Evolutionary conservation across 805 yeast species (phyloP).

Genomic region (Metschnikowia colocasiae): DNA sequence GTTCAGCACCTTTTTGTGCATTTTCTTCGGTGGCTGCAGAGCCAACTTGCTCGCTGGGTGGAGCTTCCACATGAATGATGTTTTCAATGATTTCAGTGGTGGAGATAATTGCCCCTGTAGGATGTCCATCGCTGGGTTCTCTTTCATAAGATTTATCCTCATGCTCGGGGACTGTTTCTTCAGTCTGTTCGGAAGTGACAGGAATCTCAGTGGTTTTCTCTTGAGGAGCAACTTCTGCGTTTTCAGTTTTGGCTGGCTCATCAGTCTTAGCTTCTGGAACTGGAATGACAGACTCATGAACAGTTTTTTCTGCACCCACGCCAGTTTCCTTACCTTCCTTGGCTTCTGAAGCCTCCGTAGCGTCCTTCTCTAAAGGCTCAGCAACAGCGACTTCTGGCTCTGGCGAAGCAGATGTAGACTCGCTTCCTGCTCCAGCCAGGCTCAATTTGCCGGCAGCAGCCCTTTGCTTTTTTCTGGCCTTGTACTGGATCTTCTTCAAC

Average conservation of each 20-base stretch:
- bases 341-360: neutral
- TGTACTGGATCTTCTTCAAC: conserved; percentile 42
- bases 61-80: neutral
- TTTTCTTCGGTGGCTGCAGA: neutral
- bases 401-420: conserved; percentile 2
- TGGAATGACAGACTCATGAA: neutral
- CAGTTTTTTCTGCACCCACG: neutral
- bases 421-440: conserved; percentile 2
- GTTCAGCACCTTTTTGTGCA: neutral
- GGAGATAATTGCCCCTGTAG: neutral
- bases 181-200: neutral
- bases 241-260: too few relatives aligned
- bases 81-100: conserved; percentile 1
- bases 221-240: neutral
- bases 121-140: conserved; percentile 1
- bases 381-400: neutral
- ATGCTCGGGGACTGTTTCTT: neutral
- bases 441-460: conserved; percentile 8
- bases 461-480: conserved; percentile 39
- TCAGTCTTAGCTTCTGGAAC: neutral
- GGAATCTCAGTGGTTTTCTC: neutral
- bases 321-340: neutral
- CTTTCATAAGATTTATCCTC: neutral
- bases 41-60: neutral
- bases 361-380: neutral